Evolutionary conservation across 1,139 yeast species (phyloP).

Genomic region (Candida tunisiensis): DNA sequence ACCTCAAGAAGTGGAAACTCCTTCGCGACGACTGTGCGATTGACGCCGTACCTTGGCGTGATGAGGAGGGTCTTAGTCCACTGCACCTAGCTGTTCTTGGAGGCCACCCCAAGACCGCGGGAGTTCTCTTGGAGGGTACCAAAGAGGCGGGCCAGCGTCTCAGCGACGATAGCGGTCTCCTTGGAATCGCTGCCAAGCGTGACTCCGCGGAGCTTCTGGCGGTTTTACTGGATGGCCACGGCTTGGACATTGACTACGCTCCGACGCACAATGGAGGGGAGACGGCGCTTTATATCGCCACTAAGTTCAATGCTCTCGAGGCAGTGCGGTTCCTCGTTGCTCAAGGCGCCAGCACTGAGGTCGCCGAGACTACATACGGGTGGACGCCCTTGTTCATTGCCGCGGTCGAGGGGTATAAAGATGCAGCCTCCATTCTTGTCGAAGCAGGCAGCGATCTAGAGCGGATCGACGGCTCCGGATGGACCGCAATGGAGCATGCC

Average conservation of each 20-base stretch:
- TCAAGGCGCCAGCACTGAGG: slow-evolving; percentile 53
- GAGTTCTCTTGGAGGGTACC: slow-evolving; percentile 36
- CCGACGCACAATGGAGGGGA: slow-evolving; percentile 39
- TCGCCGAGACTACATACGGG: slow-evolving; percentile 65
- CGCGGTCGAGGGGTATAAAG: slow-evolving; percentile 65
- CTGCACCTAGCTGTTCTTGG: slow-evolving; percentile 73
- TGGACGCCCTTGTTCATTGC: slow-evolving; percentile 94
- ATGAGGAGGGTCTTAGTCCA: slow-evolving; percentile 70
- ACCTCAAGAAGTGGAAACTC: slow-evolving; percentile 33
- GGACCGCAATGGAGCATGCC: slow-evolving; percentile 97
- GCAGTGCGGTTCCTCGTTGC: slow-evolving; percentile 38
- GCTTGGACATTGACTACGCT: slow-evolving; percentile 46
- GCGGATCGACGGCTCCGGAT: slow-evolving; percentile 68
- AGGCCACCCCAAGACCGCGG: slow-evolving; percentile 63
- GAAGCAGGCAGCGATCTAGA: slow-evolving; percentile 31
- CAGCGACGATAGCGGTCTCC: slow-evolving; percentile 29
- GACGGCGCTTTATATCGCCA: slow-evolving; percentile 67
- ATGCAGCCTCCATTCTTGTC: slow-evolving; percentile 39
- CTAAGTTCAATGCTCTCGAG: slow-evolving; percentile 41
- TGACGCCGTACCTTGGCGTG: slow-evolving; percentile 53
- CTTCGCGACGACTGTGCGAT: too few species aligned
- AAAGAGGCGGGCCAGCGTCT: slow-evolving; percentile 6
- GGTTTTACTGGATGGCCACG: slow-evolving; percentile 39
- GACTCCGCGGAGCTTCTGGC: slow-evolving; percentile 41
- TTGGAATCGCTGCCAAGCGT: slow-evolving; percentile 47